A percentile compares a stretch with the other conserved stretches of the same genome.
Conservation (phyloP, 768 basidiomycete species). For the Tylopilus sp. region DNA sequence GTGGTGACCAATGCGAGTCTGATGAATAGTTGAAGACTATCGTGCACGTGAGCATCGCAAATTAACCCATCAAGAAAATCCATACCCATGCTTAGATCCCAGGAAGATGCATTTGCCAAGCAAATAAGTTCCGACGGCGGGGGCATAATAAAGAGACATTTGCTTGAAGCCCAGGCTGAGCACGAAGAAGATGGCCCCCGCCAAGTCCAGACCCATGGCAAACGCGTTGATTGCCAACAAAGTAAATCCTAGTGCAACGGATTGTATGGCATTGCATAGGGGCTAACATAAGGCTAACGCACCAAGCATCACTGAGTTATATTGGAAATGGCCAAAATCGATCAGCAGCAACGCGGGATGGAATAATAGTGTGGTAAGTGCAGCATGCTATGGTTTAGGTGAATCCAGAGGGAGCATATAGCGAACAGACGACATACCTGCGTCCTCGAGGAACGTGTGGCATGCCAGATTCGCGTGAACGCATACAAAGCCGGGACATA, state of each 20-base stretch:
- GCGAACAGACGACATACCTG: conserved; percentile 48
- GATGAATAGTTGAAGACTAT: conserved; percentile 53
- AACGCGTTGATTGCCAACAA: conserved; percentile 70
- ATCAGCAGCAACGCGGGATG: conserved; percentile 83
- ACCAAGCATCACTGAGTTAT: conserved; percentile 94
- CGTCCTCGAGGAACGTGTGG: conserved; percentile 66
- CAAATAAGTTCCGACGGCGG: conserved; percentile 87
- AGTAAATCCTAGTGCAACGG: conserved; percentile 52
- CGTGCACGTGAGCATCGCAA: conserved; percentile 1
- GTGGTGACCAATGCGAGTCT: conserved; percentile 62
- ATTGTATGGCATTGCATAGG: neutral
- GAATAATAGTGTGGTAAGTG: conserved; percentile 67
- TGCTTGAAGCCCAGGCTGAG: conserved; percentile 91
- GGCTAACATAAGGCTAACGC: conserved; percentile 18
- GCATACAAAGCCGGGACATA: conserved; percentile 72
- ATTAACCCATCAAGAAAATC: neutral
- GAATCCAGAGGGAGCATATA: neutral
- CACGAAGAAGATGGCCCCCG: conserved; percentile 79
- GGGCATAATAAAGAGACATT: conserved; percentile 93
- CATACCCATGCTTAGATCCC: conserved; percentile 68
- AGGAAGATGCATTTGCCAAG: conserved; percentile 86
- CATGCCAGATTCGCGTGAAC: conserved; percentile 66
- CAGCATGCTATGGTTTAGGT: conserved; percentile 37
- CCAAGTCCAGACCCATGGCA: conserved; percentile 60
- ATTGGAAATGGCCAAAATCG: conserved; percentile 95